Base-by-base conservation (phyloP, 495 filamentous ascomycete species). In the Talaromyces liani region DNA sequence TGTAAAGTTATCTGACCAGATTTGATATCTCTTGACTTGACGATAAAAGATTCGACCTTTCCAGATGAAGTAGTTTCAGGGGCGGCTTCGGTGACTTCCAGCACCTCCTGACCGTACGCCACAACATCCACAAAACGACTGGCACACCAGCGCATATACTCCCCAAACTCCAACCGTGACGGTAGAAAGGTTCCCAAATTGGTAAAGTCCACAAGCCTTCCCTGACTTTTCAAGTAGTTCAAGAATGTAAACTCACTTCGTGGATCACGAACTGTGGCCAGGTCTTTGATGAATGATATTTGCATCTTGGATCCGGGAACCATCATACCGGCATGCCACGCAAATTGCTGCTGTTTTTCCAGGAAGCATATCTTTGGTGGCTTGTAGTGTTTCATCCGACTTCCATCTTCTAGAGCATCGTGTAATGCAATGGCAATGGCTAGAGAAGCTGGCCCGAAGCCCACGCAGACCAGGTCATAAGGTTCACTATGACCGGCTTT, bases 241-340 rank as follows among this genome's bases (percentile, higher is more conserved):
- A 96, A 79, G 75, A 98, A 98, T 5, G 93, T 97, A 76, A 97
- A 98, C 66, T 92, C 80, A 60, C 91, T 96, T 63, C 88, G 86
- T 2, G 93, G 93, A 66, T 97, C 86, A 45, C 93, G 83, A 53
- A 97, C 76, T 8, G 91, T 94, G 10, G 94, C 93, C 63, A 98
- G 81, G 68, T 97, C 94, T 78, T 98, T 98, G 75, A 98, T 81
- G 81, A 97, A 98, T 34, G 91, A 93, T 64, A 98, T 97, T 73
- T 98, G 93, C 93, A 98, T 98, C 71, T 88, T 90, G 12, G 92
- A 89, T 55, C 91, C 91, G 0, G 92, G 91, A 1, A 98, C 84
- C 61, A 97, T 83, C 93, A 98, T 98, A 39, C 93, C 93, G 3
- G 88, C 85, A 73, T 98, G 93, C 93, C 93, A 97, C 58, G 86